Evolutionary conservation across 78 protist genomes (phyloP).

Genomic region (Polysphondylium violaceum): DNA sequence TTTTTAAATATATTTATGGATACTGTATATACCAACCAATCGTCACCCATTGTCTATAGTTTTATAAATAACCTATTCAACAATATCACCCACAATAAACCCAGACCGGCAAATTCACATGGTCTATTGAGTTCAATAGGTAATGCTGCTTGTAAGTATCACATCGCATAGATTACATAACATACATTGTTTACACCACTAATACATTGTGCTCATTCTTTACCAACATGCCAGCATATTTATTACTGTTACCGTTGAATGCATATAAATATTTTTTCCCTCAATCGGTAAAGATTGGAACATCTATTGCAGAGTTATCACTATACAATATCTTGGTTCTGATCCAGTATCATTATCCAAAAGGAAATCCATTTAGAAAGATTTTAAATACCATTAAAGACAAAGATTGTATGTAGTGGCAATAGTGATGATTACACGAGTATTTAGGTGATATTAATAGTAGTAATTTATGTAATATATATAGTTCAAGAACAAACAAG

Average conservation of each 20-base stretch:
- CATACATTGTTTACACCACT: background rate
- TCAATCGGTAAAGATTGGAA: background rate
- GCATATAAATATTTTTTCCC: conserved; percentile 78
- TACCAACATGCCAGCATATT: conserved; percentile 10
- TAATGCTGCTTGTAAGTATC: conserved; percentile 71
- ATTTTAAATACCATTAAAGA: conserved; percentile 37
- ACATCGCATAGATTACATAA: background rate
- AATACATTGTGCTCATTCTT: background rate
- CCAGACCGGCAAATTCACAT: conserved; percentile 25
- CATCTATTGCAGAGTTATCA: conserved; percentile 46
- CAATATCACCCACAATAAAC: conserved; percentile 33
- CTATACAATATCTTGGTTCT: conserved; percentile 24
- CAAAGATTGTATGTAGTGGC: conserved; percentile 42
- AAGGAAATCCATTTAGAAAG: conserved; percentile 65
- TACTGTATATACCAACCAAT: conserved; percentile 3
- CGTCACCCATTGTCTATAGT: conserved; percentile 19
- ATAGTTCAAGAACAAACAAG: background rate
- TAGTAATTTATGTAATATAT: background rate
- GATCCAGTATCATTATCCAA: conserved; percentile 58
- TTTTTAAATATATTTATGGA: conserved; percentile 41
- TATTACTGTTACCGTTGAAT: conserved; percentile 62
- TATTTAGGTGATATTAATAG: background rate
- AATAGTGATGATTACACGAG: background rate
- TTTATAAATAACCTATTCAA: conserved; percentile 43
- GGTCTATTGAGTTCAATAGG: conserved; percentile 58